Percentiles rank a stretch among this genome's conserved stretches.
Evolutionary conservation across 2,329 filamentous ascomycete genomes (phyloP).

Genomic region (Aotearoamyces nothofagi): DNA sequence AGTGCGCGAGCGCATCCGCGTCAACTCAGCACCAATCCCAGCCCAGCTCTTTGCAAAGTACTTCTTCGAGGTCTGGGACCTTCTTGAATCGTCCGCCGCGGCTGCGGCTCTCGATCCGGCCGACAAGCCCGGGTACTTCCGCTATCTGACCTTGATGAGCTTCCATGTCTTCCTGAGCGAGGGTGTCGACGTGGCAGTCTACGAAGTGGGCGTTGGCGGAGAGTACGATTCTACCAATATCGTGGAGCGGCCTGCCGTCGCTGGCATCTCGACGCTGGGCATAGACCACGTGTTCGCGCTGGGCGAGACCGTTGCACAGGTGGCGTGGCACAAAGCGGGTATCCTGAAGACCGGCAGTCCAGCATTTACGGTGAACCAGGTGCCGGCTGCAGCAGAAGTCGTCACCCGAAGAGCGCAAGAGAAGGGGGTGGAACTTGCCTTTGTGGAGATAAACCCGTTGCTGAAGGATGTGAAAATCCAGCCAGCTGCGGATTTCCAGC

Average conservation of each 20-base stretch:
- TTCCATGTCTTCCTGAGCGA: constrained; percentile 69
- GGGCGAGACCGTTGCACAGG: constrained; percentile 59
- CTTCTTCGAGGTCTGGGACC: constrained; percentile 78
- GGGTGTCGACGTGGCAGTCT: constrained; percentile 61
- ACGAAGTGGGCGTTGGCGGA: constrained; percentile 90
- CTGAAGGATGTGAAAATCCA: constrained; percentile 21
- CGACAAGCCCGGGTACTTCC: constrained; percentile 80
- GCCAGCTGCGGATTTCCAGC: constrained; percentile 34
- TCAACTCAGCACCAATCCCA: constrained; percentile 57
- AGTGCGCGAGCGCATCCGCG: constrained; percentile 71
- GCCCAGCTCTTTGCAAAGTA: constrained; percentile 56
- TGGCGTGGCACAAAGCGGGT: constrained; percentile 83
- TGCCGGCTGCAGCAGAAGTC: constrained; percentile 38
- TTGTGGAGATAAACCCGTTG: constrained; percentile 10
- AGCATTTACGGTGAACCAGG: constrained; percentile 47
- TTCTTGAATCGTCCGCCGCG: constrained; percentile 13
- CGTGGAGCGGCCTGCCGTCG: constrained; percentile 43
- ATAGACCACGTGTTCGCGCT: constrained; percentile 77
- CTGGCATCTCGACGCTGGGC: constrained; percentile 65
- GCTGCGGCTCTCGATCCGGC: constrained; percentile 11
- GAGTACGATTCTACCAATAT: constrained; percentile 91
- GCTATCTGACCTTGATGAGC: constrained; percentile 78
- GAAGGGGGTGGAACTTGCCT: constrained; percentile 7
- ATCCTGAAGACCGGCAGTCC: constrained; percentile 58
- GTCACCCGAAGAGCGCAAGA: constrained; percentile 40